Percentiles rank a stretch among this genome's conserved stretches.
phyloP scores from a whole-genome alignment of 2,329 filamentous ascomycete species.

The Alternaria hordeiaustralica region DNA sequence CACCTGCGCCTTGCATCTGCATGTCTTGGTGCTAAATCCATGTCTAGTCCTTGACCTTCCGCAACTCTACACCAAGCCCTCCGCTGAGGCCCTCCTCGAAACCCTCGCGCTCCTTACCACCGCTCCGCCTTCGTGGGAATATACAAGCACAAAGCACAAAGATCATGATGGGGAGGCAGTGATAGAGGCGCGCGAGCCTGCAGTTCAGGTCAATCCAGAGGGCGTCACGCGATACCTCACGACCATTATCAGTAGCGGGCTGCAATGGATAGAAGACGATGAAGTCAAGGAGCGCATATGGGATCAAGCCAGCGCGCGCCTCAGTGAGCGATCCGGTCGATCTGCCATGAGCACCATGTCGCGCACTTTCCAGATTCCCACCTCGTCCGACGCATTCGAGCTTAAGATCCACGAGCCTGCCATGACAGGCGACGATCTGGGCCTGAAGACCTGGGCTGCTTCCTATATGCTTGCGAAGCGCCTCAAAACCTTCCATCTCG shows the following conservation, averaged over 20 bases:
- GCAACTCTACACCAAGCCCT: constrained; percentile 80
- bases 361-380: constrained; percentile 65
- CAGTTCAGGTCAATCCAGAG: constrained; percentile 52
- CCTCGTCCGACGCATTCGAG: constrained; percentile 52
- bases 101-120: constrained; percentile 71
- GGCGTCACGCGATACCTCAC: constrained; percentile 71
- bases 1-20: neutral
- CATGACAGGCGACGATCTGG: constrained; percentile 84
- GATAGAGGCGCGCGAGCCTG: neutral
- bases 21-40: constrained; percentile 16
- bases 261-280: constrained; percentile 73
- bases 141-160: constrained; percentile 39
- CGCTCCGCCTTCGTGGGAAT: constrained; percentile 72
- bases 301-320: constrained; percentile 77
- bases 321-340: constrained; percentile 86
- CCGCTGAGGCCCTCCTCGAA: constrained; percentile 66
- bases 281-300: constrained; percentile 73
- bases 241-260: constrained; percentile 69
- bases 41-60: constrained; percentile 74
- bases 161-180: constrained; percentile 34
- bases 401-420: constrained; percentile 84
- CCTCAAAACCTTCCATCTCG: constrained; percentile 54
- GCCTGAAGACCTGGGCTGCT: constrained; percentile 94
- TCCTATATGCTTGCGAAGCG: constrained; percentile 83
- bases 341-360: constrained; percentile 69